A percentile compares a stretch with the other conserved stretches of the same genome.
Conservation (phyloP, 805 yeast species). For the Candida morakotiae region DNA sequence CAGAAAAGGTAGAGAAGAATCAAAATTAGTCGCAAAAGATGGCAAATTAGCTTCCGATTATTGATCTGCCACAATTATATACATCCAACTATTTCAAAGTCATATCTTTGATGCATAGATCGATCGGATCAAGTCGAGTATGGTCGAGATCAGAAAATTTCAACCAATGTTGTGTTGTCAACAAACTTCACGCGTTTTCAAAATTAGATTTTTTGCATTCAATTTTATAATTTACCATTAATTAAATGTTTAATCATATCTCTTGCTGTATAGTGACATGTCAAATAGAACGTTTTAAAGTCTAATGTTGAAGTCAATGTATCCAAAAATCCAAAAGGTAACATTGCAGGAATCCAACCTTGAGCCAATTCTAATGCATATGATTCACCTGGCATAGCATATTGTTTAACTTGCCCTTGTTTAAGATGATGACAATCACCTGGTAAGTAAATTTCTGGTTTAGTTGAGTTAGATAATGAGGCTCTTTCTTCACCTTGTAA, state of each 20-base stretch:
- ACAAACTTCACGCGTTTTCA: neutral
- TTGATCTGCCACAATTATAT: too few relatives aligned
- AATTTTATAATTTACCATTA: slow-evolving; percentile 60
- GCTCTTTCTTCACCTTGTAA: slow-evolving; percentile 75
- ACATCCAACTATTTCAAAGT: too few relatives aligned
- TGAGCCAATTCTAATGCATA: slow-evolving; percentile 95
- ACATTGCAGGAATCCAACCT: slow-evolving; percentile 98
- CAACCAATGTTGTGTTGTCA: too few relatives aligned
- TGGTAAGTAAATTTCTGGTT: slow-evolving; percentile 68
- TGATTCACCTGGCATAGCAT: slow-evolving; percentile 74
- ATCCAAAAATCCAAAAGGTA: slow-evolving; percentile 91
- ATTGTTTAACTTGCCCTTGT: slow-evolving; percentile 77
- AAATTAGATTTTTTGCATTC: too few relatives aligned
- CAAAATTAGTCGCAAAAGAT: too few relatives aligned
- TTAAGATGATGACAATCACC: slow-evolving; percentile 81
- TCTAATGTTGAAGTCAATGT: slow-evolving; percentile 79
- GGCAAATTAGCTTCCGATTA: too few relatives aligned
- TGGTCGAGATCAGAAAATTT: too few relatives aligned
- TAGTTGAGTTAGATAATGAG: slow-evolving; percentile 56
- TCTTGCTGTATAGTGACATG: slow-evolving; percentile 68
- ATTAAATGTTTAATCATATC: slow-evolving; percentile 71
- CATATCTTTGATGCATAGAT: too few relatives aligned
- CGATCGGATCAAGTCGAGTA: too few relatives aligned
- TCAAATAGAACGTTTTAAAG: slow-evolving; percentile 58
- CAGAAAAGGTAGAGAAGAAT: too few relatives aligned